These are phyloP conservation scores for Zychaea mexicana DNA, from an alignment of 371 early-diverging fungal genomes.

Conservation along the genomic window DNA sequence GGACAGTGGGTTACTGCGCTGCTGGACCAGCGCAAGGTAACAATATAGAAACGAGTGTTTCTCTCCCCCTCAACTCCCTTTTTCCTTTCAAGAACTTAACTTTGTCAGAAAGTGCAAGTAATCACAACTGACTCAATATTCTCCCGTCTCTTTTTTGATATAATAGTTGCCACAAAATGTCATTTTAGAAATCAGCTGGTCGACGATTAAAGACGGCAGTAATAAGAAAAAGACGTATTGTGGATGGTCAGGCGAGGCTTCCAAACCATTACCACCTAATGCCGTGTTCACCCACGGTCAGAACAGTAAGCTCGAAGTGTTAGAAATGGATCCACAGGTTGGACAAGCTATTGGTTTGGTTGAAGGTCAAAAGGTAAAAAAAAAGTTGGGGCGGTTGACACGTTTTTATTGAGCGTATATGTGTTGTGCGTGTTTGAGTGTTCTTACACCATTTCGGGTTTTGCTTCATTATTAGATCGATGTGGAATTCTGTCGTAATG, in stretches of 20 bases:
- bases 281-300: conserved; percentile 43
- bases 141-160: no score
- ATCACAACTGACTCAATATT: no score
- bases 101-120: no score
- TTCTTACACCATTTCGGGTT: not conserved
- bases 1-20: conserved; percentile 64
- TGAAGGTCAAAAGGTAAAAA: conserved; percentile 69
- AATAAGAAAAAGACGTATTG: conserved; percentile 53
- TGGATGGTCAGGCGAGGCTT: conserved; percentile 74
- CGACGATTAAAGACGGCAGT: conserved; percentile 25
- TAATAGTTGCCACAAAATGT: conserved; percentile 67
- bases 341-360: conserved; percentile 65
- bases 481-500: conserved; percentile 64
- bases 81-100: no score
- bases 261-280: conserved; percentile 42
- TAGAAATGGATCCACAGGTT: conserved; percentile 76
- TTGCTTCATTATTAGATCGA: conserved; percentile 45
- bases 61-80: no score
- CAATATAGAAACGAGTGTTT: not conserved
- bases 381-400: not conserved
- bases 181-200: conserved; percentile 62
- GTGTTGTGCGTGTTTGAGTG: no score
- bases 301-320: conserved; percentile 51
- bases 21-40: conserved; percentile 68
- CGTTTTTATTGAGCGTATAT: no score